Conservation (phyloP, 305 asterid species). For the Fraxinus baroniana region DNA sequence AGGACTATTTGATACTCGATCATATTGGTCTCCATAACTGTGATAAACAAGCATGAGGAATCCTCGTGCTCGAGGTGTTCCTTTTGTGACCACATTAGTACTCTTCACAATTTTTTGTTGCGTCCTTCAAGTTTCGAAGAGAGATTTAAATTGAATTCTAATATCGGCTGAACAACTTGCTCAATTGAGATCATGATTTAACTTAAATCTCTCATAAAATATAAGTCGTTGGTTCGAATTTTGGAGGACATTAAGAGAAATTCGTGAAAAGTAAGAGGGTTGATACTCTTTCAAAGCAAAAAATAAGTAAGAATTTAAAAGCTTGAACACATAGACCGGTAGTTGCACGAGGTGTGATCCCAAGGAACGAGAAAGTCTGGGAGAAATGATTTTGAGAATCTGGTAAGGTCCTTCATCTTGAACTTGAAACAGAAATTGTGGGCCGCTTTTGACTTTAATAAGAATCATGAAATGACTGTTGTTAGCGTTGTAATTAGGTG, state of each 20-base stretch:
- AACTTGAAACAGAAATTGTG: conserved; percentile 23
- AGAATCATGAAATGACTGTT: conserved; percentile 20
- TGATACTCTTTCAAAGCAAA: background rate
- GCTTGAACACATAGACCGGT: too few relatives aligned
- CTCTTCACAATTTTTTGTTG: background rate
- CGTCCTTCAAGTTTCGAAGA: background rate
- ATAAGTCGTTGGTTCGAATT: too few relatives aligned
- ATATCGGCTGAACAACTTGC: background rate
- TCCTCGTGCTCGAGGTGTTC: too few relatives aligned
- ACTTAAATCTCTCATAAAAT: background rate
- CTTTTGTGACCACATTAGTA: too few relatives aligned
- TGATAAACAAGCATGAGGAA: too few relatives aligned
- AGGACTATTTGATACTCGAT: too few relatives aligned
- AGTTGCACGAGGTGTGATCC: conserved; percentile 5
- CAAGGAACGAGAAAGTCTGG: conserved; percentile 33
- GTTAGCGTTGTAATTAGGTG: conserved; percentile 16
- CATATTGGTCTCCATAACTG: too few relatives aligned
- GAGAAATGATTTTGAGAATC: conserved; percentile 36
- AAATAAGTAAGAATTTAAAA: background rate
- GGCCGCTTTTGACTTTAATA: conserved; percentile 27
- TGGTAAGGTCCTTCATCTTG: background rate
- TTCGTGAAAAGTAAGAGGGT: background rate
- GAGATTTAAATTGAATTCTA: background rate
- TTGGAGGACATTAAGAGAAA: background rate
- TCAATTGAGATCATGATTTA: too few relatives aligned